Conservation (phyloP, 768 basidiomycete genomes). For the Pholiota microspora region DNA sequence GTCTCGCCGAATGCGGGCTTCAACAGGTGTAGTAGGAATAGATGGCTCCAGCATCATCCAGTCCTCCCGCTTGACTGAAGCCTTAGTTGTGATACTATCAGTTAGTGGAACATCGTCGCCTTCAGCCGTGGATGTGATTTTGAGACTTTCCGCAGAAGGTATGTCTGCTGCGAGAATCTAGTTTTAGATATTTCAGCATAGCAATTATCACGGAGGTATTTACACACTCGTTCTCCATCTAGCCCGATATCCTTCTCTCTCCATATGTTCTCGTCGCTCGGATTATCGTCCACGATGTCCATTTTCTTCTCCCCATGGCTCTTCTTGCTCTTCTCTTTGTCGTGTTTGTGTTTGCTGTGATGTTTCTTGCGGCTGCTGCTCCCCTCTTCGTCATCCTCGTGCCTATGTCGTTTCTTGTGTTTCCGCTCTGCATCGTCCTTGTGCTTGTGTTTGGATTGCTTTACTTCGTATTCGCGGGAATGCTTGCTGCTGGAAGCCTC, state of each 20-base stretch:
- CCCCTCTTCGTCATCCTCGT: constrained; percentile 40
- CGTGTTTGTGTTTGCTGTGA: constrained; percentile 38
- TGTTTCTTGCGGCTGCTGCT: constrained; percentile 17
- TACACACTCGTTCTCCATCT: constrained; percentile 70
- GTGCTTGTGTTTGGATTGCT: constrained; percentile 4
- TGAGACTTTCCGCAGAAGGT: constrained; percentile 71
- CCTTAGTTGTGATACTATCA: constrained; percentile 50
- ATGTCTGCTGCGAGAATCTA: constrained; percentile 72
- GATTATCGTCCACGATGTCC: constrained; percentile 68
- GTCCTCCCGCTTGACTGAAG: constrained; percentile 62
- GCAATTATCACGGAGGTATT: constrained; percentile 5
- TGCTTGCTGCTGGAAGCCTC: constrained; percentile 6
- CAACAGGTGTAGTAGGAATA: constrained; percentile 24
- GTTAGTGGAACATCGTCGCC: constrained; percentile 40
- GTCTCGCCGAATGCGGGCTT: constrained; percentile 20
- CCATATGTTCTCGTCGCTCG: constrained; percentile 77
- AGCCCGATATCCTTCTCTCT: constrained; percentile 83
- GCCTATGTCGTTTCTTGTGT: constrained; percentile 54
- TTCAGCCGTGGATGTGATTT: constrained; percentile 60
- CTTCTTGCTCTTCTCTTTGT: constrained; percentile 40
- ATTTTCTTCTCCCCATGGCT: constrained; percentile 41
- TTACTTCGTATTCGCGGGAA: constrained; percentile 6
- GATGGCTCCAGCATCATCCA: constrained; percentile 80
- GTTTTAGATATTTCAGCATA: constrained; percentile 1
- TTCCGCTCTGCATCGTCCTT: constrained; percentile 34